Evolutionary conservation across 176 grass and related monocot species (phyloP), one percentile per base, ranked within the genome.

Genomic region (Triticum turgidum): DNA sequence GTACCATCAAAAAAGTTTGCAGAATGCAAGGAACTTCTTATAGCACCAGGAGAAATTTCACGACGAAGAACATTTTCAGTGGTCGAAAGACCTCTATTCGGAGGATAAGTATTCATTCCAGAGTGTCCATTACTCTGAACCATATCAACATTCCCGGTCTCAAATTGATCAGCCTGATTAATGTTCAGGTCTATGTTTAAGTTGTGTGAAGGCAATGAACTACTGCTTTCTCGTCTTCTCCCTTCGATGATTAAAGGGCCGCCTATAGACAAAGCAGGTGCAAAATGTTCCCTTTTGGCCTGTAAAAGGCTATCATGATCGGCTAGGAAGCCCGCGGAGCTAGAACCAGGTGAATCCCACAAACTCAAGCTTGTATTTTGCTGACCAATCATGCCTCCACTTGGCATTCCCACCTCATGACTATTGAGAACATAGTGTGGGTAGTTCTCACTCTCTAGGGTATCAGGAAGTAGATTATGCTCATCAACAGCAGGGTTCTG

Each of bases 301-400:
- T 88, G 78, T 70, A 88, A 35, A 72, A 85, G 47, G 54, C 61
- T 85, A 69, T 66, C 82, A 78, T 29, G 82, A 47, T 91, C 71
- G 2, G 17, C 86, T 34, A 88, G 44, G 86, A 79, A 88, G n/a
- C 82, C 78, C 86, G 63, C 54, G 15, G 90, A 91, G 63, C 90
- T 91, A 73, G 90, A 88, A 82, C 90, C 90, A 85, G 82, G 64
- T 85, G 90, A 81, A 72, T 91, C 86, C 90, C 90, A 91, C 54
- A 91, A 84, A 27, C 72, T 84, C 87, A 89, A 44, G 74, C 67
- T 61, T 69, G 84, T 74, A 77, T 80, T 87, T 37, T 89, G 84
- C 79, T 92, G 87, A 80, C 61, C 73, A 74, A 58, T 78, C 78
- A 65, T 54, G 22, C 25, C 86, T 58, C 78, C 84, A 76, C 58